These are phyloP conservation scores for Cyclaneusma minus DNA, from an alignment of 2,329 filamentous ascomycete species.

Conservation along the genomic window DNA sequence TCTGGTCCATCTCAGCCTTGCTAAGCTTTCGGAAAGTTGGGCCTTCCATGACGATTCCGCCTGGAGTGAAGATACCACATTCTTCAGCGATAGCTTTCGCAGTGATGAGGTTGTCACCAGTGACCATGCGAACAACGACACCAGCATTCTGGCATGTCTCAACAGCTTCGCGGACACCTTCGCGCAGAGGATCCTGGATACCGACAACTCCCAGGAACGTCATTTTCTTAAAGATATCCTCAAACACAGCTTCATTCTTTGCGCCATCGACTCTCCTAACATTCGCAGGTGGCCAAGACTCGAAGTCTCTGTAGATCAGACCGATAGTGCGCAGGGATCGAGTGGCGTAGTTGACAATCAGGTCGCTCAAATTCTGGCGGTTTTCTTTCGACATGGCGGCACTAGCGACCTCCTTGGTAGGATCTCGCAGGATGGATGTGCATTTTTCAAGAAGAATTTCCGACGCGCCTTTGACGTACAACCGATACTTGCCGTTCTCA, in stretches of 20 bases:
- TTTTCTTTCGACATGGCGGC: constrained; percentile 39
- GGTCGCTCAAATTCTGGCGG: constrained; percentile 32
- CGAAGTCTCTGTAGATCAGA: constrained; percentile 58
- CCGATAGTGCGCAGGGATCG: constrained; percentile 62
- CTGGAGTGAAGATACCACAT: constrained; percentile 47
- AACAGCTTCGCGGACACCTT: constrained; percentile 53
- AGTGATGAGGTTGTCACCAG: constrained; percentile 57
- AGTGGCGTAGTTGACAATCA: constrained; percentile 46
- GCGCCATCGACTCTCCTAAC: constrained; percentile 44
- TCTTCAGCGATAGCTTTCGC: constrained; percentile 59
- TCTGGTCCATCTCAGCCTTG: constrained; percentile 39
- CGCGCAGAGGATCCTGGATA: constrained; percentile 59
- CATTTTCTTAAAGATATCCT: constrained; percentile 56
- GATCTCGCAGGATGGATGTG: constrained; percentile 36
- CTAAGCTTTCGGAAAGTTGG: constrained; percentile 48
- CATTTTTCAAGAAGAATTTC: constrained; percentile 31
- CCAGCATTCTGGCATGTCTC: constrained; percentile 50
- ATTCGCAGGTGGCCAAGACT: constrained; percentile 46
- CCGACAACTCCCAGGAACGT: constrained; percentile 57
- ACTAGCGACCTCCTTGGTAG: constrained; percentile 38
- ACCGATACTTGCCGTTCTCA: constrained; percentile 22
- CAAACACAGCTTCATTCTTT: constrained; percentile 43
- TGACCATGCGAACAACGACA: constrained; percentile 60
- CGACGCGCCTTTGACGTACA: constrained; percentile 37
- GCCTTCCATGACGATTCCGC: constrained; percentile 52